These are phyloP conservation scores for Blastocystis sp. DNA, from an alignment of 352 stramenopile genomes.

Conservation along the genomic window DNA sequence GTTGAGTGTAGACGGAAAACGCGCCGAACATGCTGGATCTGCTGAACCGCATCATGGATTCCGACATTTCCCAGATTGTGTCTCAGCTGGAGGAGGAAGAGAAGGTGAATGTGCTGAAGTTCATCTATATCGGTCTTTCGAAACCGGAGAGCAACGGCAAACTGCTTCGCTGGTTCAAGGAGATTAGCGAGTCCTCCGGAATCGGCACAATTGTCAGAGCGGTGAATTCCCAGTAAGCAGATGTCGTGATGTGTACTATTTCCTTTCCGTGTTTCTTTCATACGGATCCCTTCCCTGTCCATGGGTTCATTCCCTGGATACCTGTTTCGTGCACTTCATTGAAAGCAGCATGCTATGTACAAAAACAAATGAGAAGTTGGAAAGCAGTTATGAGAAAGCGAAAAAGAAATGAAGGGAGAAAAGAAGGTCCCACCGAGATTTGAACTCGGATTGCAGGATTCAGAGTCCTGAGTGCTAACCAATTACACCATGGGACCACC, in stretches of 20 bases:
- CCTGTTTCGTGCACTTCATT: no score
- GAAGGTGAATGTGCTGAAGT: slow-evolving; percentile 9
- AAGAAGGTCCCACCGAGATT: no score
- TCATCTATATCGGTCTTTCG: slow-evolving; percentile 44
- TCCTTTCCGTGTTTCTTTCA: neutral
- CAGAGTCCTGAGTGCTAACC: no score
- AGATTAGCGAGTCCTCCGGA: slow-evolving; percentile 23
- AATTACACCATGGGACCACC: no score
- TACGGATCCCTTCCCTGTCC: no score
- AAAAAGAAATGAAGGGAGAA: no score
- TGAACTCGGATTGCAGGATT: no score
- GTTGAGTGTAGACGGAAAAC: slow-evolving; percentile 15
- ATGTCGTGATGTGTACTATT: neutral
- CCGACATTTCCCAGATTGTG: slow-evolving; percentile 11
- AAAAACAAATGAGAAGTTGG: no score
- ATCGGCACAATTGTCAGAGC: slow-evolving; percentile 25
- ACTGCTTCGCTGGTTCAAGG: slow-evolving; percentile 23
- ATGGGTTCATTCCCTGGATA: no score
- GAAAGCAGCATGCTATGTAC: no score
- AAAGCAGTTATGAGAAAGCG: no score
- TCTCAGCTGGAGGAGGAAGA: slow-evolving; percentile 56
- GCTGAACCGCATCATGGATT: slow-evolving; percentile 42
- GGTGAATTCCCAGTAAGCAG: slow-evolving; percentile 46
- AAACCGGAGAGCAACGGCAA: slow-evolving; percentile 43
- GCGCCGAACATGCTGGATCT: slow-evolving; percentile 18